Conservation (phyloP, 805 yeast genomes). For the Candida peoriensis region DNA sequence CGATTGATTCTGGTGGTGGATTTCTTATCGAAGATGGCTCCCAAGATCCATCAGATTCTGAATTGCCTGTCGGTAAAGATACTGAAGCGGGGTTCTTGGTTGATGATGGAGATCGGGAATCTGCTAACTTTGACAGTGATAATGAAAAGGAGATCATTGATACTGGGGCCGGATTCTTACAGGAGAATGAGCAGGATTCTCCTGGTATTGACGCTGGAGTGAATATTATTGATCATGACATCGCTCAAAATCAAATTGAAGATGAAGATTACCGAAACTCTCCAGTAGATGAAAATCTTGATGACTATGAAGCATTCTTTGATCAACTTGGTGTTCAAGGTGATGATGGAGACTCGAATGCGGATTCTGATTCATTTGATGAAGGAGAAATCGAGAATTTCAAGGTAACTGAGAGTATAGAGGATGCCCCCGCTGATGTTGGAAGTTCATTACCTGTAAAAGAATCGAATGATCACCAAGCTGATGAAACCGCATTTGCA, state of each 20-base stretch:
- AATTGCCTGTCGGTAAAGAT: neutral
- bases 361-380: too few species aligned
- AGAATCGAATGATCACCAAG: neutral
- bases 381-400: neutral
- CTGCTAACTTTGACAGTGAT: conserved; percentile 5
- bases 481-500: neutral
- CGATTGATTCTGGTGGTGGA: conserved; percentile 10
- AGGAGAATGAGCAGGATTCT: conserved; percentile 14
- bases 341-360: neutral
- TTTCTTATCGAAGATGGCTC: conserved; percentile 10
- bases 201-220: conserved; percentile 2
- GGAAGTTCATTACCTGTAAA: conserved; percentile 2
- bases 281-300: conserved; percentile 8
- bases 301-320: conserved; percentile 22
- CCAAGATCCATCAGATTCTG: too few species aligned
- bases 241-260: conserved; percentile 1
- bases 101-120: conserved; percentile 8
- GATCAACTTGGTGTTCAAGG: conserved; percentile 10
- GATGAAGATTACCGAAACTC: conserved; percentile 3
- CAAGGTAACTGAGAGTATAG: neutral
- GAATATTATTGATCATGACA: neutral
- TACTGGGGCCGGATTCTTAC: conserved; percentile 25
- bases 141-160: conserved; percentile 1
- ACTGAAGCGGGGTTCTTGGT: conserved; percentile 8
- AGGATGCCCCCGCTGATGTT: conserved; percentile 7